These are phyloP conservation scores for Penicillium oxalicum DNA, from an alignment of 2,329 filamentous ascomycete species.

Conservation along the genomic window DNA sequence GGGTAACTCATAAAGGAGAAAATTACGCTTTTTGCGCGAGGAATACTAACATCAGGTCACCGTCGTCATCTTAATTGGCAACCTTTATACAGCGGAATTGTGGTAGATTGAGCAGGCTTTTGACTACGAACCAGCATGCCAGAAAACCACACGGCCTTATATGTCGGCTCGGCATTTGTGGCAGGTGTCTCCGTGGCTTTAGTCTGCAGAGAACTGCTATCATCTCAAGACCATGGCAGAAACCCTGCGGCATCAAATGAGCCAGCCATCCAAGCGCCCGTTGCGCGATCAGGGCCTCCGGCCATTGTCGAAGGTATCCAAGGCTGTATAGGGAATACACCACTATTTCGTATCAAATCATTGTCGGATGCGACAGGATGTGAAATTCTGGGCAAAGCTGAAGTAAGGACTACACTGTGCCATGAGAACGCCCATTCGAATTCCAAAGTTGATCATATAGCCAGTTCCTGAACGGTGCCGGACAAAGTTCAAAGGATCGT, in stretches of 20 bases:
- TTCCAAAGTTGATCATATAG: slow-evolving; percentile 1
- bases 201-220: slow-evolving; percentile 71
- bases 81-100: too few species aligned
- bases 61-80: too few species aligned
- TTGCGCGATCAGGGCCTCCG: slow-evolving; percentile 31
- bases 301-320: slow-evolving; percentile 73
- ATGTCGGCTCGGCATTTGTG: slow-evolving; percentile 66
- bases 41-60: too few species aligned
- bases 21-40: too few species aligned
- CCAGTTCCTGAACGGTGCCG: slow-evolving; percentile 84
- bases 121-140: slow-evolving; percentile 22
- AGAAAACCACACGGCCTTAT: slow-evolving; percentile 39
- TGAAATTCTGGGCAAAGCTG: slow-evolving; percentile 85
- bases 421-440: not conserved
- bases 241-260: slow-evolving; percentile 6
- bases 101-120: too few species aligned
- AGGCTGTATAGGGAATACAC: slow-evolving; percentile 88
- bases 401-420: slow-evolving; percentile 43
- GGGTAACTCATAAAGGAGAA: too few species aligned
- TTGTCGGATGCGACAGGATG: slow-evolving; percentile 83
- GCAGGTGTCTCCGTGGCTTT: slow-evolving; percentile 69
- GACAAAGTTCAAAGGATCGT: slow-evolving; percentile 88
- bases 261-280: slow-evolving; percentile 11
- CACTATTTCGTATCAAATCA: slow-evolving; percentile 76
- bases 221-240: slow-evolving; percentile 51